phyloP scores from a whole-genome alignment of 164 flowering plant genomes.

The Piper betle region DNA sequence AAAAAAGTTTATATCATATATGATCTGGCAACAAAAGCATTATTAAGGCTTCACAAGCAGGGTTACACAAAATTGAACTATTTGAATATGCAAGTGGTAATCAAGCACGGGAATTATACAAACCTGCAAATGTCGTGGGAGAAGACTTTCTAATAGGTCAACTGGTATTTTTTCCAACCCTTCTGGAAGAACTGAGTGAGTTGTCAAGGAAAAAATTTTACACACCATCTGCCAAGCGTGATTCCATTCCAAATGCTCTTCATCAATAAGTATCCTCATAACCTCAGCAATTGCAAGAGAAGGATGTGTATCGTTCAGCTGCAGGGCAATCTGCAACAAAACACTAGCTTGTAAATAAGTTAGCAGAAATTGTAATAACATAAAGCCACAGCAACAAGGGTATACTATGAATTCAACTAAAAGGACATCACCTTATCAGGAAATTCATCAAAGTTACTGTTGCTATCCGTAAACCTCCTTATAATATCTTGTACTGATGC shows the following conservation, averaged over 20 bases:
- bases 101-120: not conserved
- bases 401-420: not conserved
- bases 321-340: constrained; percentile 36
- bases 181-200: constrained; percentile 38
- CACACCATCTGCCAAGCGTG: constrained; percentile 37
- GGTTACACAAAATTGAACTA: not conserved
- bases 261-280: constrained; percentile 47
- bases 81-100: no score
- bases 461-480: constrained; percentile 39
- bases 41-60: not conserved
- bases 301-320: constrained; percentile 56
- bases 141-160: constrained; percentile 38
- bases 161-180: constrained; percentile 46
- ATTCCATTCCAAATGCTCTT: constrained; percentile 40
- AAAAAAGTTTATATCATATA: constrained; percentile 37
- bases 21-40: constrained; percentile 25
- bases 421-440: constrained; percentile 31
- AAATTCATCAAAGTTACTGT: constrained; percentile 29
- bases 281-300: constrained; percentile 42
- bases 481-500: constrained; percentile 55
- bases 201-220: constrained; percentile 36
- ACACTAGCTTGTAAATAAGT: not conserved
- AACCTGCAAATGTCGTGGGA: constrained; percentile 55
- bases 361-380: not conserved
- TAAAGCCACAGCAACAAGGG: not conserved